Evolutionary conservation across 257 asterid species (phyloP).

Genomic region (Salvia splendens): DNA sequence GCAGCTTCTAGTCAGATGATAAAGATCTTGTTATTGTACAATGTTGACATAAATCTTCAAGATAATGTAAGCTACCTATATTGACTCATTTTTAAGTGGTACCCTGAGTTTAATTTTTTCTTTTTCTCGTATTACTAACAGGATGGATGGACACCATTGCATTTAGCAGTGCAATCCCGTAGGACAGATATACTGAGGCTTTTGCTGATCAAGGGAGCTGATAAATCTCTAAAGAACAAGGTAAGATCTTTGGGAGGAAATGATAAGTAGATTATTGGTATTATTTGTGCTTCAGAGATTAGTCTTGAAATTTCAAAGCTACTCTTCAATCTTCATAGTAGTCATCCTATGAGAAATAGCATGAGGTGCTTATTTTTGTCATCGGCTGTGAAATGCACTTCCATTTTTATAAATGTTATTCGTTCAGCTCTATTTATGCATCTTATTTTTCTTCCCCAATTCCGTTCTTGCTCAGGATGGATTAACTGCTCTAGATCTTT

Average conservation of each 20-base stretch:
- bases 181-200: constrained; percentile 80
- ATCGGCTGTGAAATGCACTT: neutral
- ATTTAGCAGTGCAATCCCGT: constrained; percentile 89
- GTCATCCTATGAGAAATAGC: neutral
- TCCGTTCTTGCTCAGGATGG: constrained; percentile 57
- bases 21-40: constrained; percentile 78
- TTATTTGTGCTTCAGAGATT: constrained; percentile 8
- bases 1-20: constrained; percentile 85
- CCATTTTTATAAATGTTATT: neutral
- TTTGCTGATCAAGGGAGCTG: constrained; percentile 86
- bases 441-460: neutral
- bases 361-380: neutral
- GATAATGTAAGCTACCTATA: constrained; percentile 57
- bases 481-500: constrained; percentile 63
- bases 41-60: constrained; percentile 74
- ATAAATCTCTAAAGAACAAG: constrained; percentile 65
- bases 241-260: constrained; percentile 38
- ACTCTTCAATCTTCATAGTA: neutral
- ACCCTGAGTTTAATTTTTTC: neutral
- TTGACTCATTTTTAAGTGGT: neutral
- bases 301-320: constrained; percentile 14
- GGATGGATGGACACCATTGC: constrained; percentile 96
- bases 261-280: constrained; percentile 3
- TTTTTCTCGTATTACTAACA: constrained; percentile 32
- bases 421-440: neutral